These are phyloP conservation scores for Colletotrichum salicis DNA, from an alignment of 2,329 filamentous ascomycete species.

Conservation along the genomic window DNA sequence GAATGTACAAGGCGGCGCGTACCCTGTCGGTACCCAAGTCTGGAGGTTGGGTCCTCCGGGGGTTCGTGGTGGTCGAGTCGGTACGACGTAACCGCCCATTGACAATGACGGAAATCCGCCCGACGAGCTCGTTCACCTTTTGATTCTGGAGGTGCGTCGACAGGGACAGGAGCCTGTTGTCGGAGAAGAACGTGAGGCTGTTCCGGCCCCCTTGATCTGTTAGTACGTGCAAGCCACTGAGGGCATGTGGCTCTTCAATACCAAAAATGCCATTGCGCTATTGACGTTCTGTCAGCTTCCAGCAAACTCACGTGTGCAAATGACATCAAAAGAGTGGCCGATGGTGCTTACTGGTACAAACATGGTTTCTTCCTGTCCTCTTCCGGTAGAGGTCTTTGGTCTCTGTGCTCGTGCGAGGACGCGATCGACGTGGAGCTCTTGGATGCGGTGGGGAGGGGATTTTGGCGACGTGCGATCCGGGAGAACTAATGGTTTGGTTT, in stretches of 20 bases:
- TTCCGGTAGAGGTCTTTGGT: conserved; percentile 17
- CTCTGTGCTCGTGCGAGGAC: conserved; percentile 37
- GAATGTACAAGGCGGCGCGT: conserved; percentile 28
- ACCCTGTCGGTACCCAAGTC: conserved; percentile 8
- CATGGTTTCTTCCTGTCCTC: conserved; percentile 33
- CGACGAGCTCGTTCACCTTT: conserved; percentile 43
- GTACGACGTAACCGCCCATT: conserved; percentile 30
- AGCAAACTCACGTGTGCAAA: neutral
- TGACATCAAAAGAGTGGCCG: neutral
- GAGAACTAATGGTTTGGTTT: neutral
- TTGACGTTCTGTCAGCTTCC: neutral
- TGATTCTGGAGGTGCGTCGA: conserved; percentile 43
- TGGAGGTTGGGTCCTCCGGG: conserved; percentile 2
- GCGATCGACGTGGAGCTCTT: conserved; percentile 43
- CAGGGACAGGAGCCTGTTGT: conserved; percentile 44
- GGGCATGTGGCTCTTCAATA: conserved; percentile 10
- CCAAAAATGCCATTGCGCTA: conserved; percentile 45
- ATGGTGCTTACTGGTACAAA: conserved; percentile 40
- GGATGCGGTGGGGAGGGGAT: conserved; percentile 29
- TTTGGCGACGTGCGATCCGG: neutral
- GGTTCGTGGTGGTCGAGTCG: conserved; percentile 9
- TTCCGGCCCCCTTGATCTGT: conserved; percentile 39
- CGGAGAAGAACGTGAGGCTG: conserved; percentile 44
- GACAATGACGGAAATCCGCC: conserved; percentile 42
- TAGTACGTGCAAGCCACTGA: conserved; percentile 9